Base-by-base conservation (phyloP, 805 yeast species). In the Starmerella lactis-condensi region DNA sequence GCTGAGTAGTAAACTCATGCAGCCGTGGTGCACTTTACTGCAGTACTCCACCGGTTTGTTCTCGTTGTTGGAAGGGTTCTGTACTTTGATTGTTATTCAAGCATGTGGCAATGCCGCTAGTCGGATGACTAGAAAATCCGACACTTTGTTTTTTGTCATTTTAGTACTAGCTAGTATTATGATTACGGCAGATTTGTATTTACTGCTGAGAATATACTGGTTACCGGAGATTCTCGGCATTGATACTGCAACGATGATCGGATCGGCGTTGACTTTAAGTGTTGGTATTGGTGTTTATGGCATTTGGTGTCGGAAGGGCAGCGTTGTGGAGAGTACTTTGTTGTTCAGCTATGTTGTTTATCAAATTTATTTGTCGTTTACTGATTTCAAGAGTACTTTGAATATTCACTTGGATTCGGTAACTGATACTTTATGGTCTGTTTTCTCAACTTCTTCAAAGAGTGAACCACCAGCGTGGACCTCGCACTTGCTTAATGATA, bases 341-440 rank as follows among this genome's bases (percentile, higher is more conserved):
- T 62, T 89, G 45, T 72, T 82, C 49, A 85, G 91, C 6, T 89
- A 89, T 53, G 73, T 85, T 38, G 93, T 89, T 18, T 76, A 91
- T 49, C 81, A 93, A 45, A 70, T 83, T 38, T 89, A 89, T 52
- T 91, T 83, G 49, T 71, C 93, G 3, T 81, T 85, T 45, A 94
- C 96, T 1, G 82, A 77, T 43, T 64, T 85, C 40, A 74, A 83
- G 6, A 9, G 10, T n/a, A 21, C 23, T n/a, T n/a, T n/a, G n/a
- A n/a, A n/a, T n/a, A 12, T n/a, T 20, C 24, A 24, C 5, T 10
- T 11, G 15, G 19, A 10, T 6, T 28, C 12, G 6, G 23, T 18
- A 16, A 9, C 7, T 6, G 15, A 18, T 11, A n/a, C 11, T 15
- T 7, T 26, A 21, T 26, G 29, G 29, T 6, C 19, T 12, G 8